Evolutionary conservation across 2,329 filamentous ascomycete species (phyloP), one percentile per base, ranked within the genome.

Genomic region (Decorospora gaudefroyi): DNA sequence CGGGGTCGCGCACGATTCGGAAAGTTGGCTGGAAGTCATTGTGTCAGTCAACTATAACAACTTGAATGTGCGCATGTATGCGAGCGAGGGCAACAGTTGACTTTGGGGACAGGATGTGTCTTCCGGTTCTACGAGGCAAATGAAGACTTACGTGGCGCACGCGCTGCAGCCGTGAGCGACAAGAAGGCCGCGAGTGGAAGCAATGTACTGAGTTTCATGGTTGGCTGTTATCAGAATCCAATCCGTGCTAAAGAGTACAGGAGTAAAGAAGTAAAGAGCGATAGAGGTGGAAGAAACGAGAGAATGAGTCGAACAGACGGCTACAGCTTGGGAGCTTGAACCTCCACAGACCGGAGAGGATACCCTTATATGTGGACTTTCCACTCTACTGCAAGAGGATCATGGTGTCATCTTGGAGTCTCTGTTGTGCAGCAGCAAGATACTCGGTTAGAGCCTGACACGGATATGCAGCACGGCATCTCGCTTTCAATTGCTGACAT

Each of bases 141-240:
- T 25, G 6, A 13, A 26, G 9, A 48, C 58, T 42, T 52, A 64
- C 62, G 33, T 28, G 44, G 45, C 10, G 32, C 13, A 19, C 36
- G 49, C 18, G 57, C 57, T 13, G 61, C 55, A 17, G 43, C 23
- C 30, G 25, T 42, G n/a, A 52, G 34, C 23, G 48, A 33, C 6
- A 54, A 28, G 12, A 37, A 35, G 26, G 49, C 38, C 23, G 30
- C 51, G 17, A 62, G 9, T 9, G 46, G 27, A 9, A 61, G 23
- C 29, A 30, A 56, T 22, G 17, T 42, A 19, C n/a, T 42, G 30
- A 62, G 26, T 49, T 56, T 61, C 62, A 64, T 65, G 16, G 23
- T 6, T 35, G 7, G 22, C n/a, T 18, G 11, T 29, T n/a, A n/a
- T n/a, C n/a, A n/a, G n/a, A n/a, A n/a, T n/a, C n/a, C n/a, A n/a